Conservation (phyloP, 1,284 basidiomycete species). For the Anthracocystis setariae region DNA sequence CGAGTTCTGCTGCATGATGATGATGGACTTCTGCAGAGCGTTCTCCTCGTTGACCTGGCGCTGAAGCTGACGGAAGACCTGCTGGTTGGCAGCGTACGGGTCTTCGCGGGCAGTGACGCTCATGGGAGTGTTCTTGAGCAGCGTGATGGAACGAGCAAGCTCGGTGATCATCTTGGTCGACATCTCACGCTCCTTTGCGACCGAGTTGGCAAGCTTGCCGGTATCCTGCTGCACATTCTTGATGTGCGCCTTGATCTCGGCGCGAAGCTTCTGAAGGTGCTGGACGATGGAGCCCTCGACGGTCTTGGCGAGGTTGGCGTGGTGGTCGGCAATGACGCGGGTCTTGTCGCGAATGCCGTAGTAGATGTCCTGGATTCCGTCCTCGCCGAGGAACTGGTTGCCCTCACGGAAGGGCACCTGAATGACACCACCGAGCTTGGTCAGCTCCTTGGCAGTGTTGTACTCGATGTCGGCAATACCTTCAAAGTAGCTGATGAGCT, state of each 20-base stretch:
- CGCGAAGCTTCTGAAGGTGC: slow-evolving; percentile 90
- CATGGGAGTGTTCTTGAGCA: slow-evolving; percentile 96
- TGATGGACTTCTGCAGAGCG: slow-evolving; percentile 95
- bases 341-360: slow-evolving; percentile 92
- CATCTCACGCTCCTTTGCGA: slow-evolving; percentile 91
- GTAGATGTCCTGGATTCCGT: slow-evolving; percentile 80
- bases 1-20: slow-evolving; percentile 97
- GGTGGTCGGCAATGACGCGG: slow-evolving; percentile 91
- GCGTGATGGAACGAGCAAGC: slow-evolving; percentile 84
- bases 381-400: slow-evolving; percentile 72
- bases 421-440: slow-evolving; percentile 94
- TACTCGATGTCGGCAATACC: slow-evolving; percentile 74
- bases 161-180: slow-evolving; percentile 89
- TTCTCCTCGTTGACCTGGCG: slow-evolving; percentile 95
- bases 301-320: slow-evolving; percentile 93
- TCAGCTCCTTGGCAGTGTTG: slow-evolving; percentile 92
- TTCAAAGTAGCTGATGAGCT: slow-evolving; percentile 71
- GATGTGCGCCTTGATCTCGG: slow-evolving; percentile 97
- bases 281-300: slow-evolving; percentile 98
- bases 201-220: slow-evolving; percentile 89
- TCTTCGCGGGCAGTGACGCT: slow-evolving; percentile 82
- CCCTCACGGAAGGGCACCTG: slow-evolving; percentile 96
- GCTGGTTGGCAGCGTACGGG: slow-evolving; percentile 81
- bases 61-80: slow-evolving; percentile 86
- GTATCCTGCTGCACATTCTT: slow-evolving; percentile 98